These are phyloP conservation scores for Kluyveromyces marxianus DNA, from an alignment of 1,139 yeast species.

Conservation along the genomic window DNA sequence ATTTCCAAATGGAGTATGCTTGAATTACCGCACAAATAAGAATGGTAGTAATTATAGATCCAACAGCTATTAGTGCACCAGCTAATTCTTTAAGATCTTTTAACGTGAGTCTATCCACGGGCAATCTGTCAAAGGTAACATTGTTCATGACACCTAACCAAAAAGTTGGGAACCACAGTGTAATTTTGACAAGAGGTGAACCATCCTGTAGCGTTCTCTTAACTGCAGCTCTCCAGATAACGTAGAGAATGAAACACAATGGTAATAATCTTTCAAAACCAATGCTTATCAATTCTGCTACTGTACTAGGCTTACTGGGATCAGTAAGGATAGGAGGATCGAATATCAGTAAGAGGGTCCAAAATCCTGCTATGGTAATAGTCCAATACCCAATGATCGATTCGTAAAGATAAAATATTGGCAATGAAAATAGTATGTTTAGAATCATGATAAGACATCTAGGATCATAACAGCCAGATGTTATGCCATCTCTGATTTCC, in stretches of 20 bases:
- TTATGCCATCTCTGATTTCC: constrained; percentile 26
- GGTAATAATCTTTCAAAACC: constrained; percentile 76
- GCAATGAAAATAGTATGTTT: constrained; percentile 53
- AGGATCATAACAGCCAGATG: constrained; percentile 56
- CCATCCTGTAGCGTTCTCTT: constrained; percentile 33
- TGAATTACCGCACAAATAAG: constrained; percentile 57
- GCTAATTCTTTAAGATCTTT: constrained; percentile 65
- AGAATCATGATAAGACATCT: constrained; percentile 48
- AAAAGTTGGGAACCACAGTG: constrained; percentile 72
- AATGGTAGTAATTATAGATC: constrained; percentile 41
- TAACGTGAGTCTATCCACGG: constrained; percentile 74
- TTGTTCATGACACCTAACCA: constrained; percentile 86
- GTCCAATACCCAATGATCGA: constrained; percentile 60
- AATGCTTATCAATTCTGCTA: constrained; percentile 56
- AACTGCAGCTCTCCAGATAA: constrained; percentile 58
- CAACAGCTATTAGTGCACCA: constrained; percentile 66
- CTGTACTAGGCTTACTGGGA: constrained; percentile 45
- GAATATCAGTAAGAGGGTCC: constrained; percentile 74
- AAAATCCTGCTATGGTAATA: constrained; percentile 60
- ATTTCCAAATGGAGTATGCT: constrained; percentile 71
- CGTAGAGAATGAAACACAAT: constrained; percentile 59
- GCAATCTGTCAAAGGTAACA: constrained; percentile 79
- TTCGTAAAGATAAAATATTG: constrained; percentile 49
- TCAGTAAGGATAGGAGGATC: constrained; percentile 72
- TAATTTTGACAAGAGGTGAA: constrained; percentile 45